Evolutionary conservation across 2,329 filamentous ascomycete species (phyloP), one percentile per base, ranked within the genome.

Genomic region (Fusarium avenaceum): DNA sequence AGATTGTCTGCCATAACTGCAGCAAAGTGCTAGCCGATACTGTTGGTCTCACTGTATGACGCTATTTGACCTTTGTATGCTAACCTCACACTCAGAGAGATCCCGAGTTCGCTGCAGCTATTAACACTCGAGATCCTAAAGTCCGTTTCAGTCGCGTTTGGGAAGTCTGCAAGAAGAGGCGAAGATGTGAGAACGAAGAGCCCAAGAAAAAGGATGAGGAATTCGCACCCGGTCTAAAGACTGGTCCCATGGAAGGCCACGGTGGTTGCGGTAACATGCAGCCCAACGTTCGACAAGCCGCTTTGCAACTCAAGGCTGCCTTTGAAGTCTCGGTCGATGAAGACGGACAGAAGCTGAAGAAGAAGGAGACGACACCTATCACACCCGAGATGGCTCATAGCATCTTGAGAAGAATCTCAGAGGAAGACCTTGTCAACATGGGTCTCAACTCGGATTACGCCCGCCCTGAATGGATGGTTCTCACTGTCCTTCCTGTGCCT

Each of bases 1-100:
- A 99, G 87, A 96, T 94, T 74, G 94, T 99, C 80, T 99, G 96
- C 87, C 94, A 97, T 84, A 97, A 96, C 81, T 99, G 96, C 86
- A 95, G 94, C 83, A 97, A 96, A 86, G 93, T 98, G 78, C 89
- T 97, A 86, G 91, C 94, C 83, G 94, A 98, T 88, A 92, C 93
- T 90, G 95, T 98, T 90, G 93, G 95, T 96, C 85, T 78, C 76
- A 77, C 85, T 85, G 84, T 79, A 76, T 78, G 81, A 83, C 85
- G 82, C 81, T 86, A 82, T 80, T 80, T 77, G 77, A 76, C 77
- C 82, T 81, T 77, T 80, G 82, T 82, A 84, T 88, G 85, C 89
- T 92, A 85, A 92, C 85, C 80, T 80, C 72, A 74, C 79, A 78
- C 81, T 73, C 78, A 97, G 93, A 92, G 87, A 81, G 93, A 97